A percentile compares a stretch with the other conserved stretches of the same genome.
Evolutionary conservation across 2,329 filamentous ascomycete species (phyloP).

Genomic region (Rasamsonia emersonii): DNA sequence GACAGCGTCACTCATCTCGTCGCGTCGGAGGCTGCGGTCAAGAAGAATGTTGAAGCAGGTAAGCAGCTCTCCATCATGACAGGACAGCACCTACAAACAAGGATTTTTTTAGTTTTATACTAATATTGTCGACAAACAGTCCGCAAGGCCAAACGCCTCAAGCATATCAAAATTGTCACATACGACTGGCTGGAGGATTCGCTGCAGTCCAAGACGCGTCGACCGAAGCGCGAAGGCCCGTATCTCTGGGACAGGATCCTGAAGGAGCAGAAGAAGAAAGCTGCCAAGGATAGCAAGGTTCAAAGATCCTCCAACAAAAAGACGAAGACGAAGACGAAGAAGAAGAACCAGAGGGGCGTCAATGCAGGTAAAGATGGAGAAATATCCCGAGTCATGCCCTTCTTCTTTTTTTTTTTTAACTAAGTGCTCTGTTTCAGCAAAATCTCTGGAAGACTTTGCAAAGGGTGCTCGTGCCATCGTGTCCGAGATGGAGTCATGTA

Average conservation of each 20-base stretch:
- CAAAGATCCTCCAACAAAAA: slow-evolving; percentile 5
- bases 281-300: not conserved
- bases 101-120: not conserved
- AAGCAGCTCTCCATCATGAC: slow-evolving; percentile 6
- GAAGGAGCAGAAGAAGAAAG: slow-evolving; percentile 19
- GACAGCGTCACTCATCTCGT: slow-evolving; percentile 64
- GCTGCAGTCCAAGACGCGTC: slow-evolving; percentile 21
- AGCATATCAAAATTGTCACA: slow-evolving; percentile 35
- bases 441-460: slow-evolving; percentile 11
- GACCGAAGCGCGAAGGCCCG: slow-evolving; percentile 24
- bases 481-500: slow-evolving; percentile 14
- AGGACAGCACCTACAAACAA: too few relatives aligned
- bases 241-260: slow-evolving; percentile 34
- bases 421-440: slow-evolving; percentile 3
- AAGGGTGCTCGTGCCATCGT: slow-evolving; percentile 12
- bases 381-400: too few relatives aligned
- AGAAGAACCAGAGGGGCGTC: slow-evolving; percentile 3
- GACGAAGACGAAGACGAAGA: slow-evolving; percentile 6
- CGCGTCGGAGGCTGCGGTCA: slow-evolving; percentile 54
- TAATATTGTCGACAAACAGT: slow-evolving; percentile 24
- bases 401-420: not conserved
- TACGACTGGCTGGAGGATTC: slow-evolving; percentile 42
- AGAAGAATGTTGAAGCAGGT: slow-evolving; percentile 37
- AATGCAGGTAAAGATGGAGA: too few relatives aligned
- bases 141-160: slow-evolving; percentile 26